phyloP scores from a whole-genome alignment of 768 basidiomycete genomes.

The Pleurotus ostreatus region DNA sequence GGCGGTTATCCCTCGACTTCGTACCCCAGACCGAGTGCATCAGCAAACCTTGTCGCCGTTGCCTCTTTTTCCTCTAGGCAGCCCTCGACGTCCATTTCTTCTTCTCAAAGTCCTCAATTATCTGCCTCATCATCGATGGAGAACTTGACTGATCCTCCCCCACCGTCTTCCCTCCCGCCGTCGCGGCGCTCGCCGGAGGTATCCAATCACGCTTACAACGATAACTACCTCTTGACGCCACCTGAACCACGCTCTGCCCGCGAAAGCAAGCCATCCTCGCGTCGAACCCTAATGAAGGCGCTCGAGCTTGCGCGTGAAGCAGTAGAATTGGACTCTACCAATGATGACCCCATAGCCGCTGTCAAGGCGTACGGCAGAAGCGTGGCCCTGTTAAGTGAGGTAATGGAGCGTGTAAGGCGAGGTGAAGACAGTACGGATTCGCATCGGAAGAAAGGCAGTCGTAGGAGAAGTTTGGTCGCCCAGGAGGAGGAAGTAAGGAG shows the following conservation, averaged over 20 bases:
- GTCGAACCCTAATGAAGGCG: constrained; percentile 81
- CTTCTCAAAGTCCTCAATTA: constrained; percentile 14
- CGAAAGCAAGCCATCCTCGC: constrained; percentile 69
- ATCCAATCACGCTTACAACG: not conserved
- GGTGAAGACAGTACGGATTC: constrained; percentile 80
- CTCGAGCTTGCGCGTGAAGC: constrained; percentile 88
- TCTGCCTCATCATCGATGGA: constrained; percentile 40
- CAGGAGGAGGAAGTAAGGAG: constrained; percentile 88
- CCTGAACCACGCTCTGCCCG: constrained; percentile 33
- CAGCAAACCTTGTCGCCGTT: constrained; percentile 53
- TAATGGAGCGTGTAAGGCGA: constrained; percentile 87
- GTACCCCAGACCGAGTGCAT: constrained; percentile 31
- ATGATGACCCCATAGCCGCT: constrained; percentile 84
- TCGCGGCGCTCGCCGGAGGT: constrained; percentile 18
- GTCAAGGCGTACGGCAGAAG: constrained; percentile 87
- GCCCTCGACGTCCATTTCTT: constrained; percentile 14
- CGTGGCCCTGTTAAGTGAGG: constrained; percentile 82
- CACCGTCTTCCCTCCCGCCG: constrained; percentile 46
- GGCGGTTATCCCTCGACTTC: constrained; percentile 30
- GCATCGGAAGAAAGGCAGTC: constrained; percentile 47
- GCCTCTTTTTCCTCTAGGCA: constrained; percentile 57
- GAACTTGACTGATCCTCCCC: constrained; percentile 55
- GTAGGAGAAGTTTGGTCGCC: constrained; percentile 79
- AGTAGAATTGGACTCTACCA: constrained; percentile 82
- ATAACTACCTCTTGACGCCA: constrained; percentile 14